A percentile compares a stretch with the other conserved stretches of the same genome.
These are phyloP conservation scores for Symbiotaphrina buchneri DNA, from an alignment of 495 filamentous ascomycete genomes.

Conservation along the genomic window DNA sequence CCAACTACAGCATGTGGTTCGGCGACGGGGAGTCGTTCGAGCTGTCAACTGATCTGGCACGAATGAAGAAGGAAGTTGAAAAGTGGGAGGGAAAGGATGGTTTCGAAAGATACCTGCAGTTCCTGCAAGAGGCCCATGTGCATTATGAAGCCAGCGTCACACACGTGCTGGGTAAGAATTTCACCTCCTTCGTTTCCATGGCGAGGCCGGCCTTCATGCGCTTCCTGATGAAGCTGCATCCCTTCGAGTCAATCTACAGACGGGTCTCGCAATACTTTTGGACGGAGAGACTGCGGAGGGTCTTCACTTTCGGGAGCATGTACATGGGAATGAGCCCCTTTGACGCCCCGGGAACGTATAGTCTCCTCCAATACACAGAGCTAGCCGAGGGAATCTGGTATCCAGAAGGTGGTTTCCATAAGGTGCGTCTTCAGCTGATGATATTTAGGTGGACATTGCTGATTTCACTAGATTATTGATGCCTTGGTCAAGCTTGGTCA, in stretches of 20 bases:
- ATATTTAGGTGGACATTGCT: neutral
- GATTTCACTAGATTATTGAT: slow-evolving; percentile 16
- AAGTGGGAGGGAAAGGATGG: slow-evolving; percentile 40
- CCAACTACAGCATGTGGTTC: slow-evolving; percentile 50
- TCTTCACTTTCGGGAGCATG: slow-evolving; percentile 56
- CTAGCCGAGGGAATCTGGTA: slow-evolving; percentile 55
- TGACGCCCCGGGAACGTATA: slow-evolving; percentile 50
- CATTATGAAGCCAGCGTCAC: slow-evolving; percentile 40
- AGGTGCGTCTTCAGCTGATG: slow-evolving; percentile 12
- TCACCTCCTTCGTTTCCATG: slow-evolving; percentile 28
- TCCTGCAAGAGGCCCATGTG: slow-evolving; percentile 33
- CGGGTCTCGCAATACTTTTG: slow-evolving; percentile 37
- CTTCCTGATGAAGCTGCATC: slow-evolving; percentile 31
- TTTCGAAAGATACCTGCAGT: slow-evolving; percentile 35
- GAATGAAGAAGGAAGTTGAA: slow-evolving; percentile 46
- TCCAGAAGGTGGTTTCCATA: slow-evolving; percentile 42
- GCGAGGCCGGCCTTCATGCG: slow-evolving; percentile 23
- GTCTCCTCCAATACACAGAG: slow-evolving; percentile 49
- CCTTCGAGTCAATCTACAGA: slow-evolving; percentile 37
- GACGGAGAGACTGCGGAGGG: slow-evolving; percentile 38
- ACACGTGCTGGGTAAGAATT: slow-evolving; percentile 39
- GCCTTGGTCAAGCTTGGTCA: slow-evolving; percentile 30
- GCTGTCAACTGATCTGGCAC: slow-evolving; percentile 32
- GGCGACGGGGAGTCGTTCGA: slow-evolving; percentile 32
- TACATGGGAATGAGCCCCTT: slow-evolving; percentile 60